phyloP scores from a whole-genome alignment of 345 rosid genomes.

The Noccaea caerulescens region DNA sequence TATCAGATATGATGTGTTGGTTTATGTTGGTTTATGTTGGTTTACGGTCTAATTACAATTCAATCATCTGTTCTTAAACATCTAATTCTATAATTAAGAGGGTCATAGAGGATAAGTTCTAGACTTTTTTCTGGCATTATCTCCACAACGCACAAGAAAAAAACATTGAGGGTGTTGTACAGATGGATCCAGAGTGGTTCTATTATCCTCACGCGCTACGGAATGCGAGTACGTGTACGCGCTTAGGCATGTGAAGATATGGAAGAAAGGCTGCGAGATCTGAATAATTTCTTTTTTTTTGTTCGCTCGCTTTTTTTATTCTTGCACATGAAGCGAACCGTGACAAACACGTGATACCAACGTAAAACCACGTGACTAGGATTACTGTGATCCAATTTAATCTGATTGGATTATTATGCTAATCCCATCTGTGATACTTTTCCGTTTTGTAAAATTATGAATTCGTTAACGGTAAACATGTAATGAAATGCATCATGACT shows the following conservation, averaged over 20 bases:
- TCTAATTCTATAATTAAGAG: background rate
- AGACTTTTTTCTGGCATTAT: background rate
- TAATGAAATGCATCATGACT: background rate
- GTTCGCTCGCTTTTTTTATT: background rate
- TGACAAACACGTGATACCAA: conserved; percentile 41
- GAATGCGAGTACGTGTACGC: background rate
- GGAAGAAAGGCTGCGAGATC: conserved; percentile 44
- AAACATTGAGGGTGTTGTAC: background rate
- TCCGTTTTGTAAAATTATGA: background rate
- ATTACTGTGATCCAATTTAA: background rate
- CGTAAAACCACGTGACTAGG: conserved; percentile 35
- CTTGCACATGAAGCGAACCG: conserved; percentile 41
- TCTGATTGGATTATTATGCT: conserved; percentile 17
- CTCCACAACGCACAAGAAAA: background rate
- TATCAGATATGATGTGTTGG: too few relatives aligned
- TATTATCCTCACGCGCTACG: conserved; percentile 6
- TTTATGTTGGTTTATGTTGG: too few relatives aligned
- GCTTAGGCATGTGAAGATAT: conserved; percentile 18
- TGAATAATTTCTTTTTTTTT: conserved; percentile 20
- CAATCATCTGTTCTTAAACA: background rate
- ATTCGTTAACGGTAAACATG: background rate
- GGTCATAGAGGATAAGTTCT: background rate
- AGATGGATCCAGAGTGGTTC: conserved; percentile 25
- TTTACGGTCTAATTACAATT: too few relatives aligned
- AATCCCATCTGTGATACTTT: background rate